Conservation (phyloP, 805 yeast species). For the Starmera dryadoides region DNA sequence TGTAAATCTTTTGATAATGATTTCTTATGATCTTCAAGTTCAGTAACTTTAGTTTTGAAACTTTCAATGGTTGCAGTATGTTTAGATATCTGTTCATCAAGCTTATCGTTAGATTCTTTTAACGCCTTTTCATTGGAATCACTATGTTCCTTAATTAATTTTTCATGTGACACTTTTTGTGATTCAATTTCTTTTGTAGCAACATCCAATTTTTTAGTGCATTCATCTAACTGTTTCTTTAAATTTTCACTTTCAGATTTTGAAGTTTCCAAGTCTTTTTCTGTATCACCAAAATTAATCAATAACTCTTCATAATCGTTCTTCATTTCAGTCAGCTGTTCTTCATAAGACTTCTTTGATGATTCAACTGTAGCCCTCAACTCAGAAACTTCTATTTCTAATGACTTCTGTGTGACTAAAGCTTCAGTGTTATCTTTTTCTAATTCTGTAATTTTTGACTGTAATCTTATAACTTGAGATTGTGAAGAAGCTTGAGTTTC, state of each 20-base stretch:
- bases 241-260: conserved; percentile 5
- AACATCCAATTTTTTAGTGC: background rate
- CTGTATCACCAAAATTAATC: conserved; percentile 1
- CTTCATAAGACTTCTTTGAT: background rate
- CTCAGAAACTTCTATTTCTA: conserved; percentile 6
- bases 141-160: background rate
- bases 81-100: background rate
- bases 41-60: background rate
- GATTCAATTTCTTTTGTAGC: background rate
- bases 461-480: background rate
- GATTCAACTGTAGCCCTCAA: background rate
- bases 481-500: background rate
- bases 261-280: conserved; percentile 1
- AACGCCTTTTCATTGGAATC: background rate
- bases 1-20: background rate
- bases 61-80: background rate
- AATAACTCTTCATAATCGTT: conserved; percentile 3
- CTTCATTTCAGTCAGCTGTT: conserved; percentile 1
- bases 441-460: background rate
- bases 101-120: background rate
- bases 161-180: background rate
- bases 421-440: background rate
- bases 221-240: conserved; percentile 1
- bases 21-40: background rate
- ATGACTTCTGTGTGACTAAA: background rate